Percentiles rank a stretch among this genome's conserved stretches.
phyloP scores from a whole-genome alignment of 2,329 filamentous ascomycete genomes.

The Aspergillus transmontanensis region DNA sequence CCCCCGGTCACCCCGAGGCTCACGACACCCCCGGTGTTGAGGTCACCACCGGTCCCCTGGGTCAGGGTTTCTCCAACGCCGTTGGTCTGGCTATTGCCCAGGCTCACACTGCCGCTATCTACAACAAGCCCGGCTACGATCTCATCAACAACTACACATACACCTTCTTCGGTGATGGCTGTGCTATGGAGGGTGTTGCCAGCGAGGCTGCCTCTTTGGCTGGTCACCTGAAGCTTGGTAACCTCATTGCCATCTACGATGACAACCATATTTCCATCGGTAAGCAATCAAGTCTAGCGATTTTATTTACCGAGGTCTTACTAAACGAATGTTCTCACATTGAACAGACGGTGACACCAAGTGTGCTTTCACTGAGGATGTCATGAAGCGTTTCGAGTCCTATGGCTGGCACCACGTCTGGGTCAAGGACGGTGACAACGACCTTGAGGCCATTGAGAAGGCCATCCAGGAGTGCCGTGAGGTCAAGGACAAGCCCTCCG shows the following conservation, averaged over 20 bases:
- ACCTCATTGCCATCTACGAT: slow-evolving; percentile 95
- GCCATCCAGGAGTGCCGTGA: slow-evolving; percentile 83
- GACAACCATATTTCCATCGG: slow-evolving; percentile 95
- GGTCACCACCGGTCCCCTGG: slow-evolving; percentile 96
- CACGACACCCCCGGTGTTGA: slow-evolving; percentile 97
- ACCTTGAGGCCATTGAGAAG: slow-evolving; percentile 83
- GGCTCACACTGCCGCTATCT: slow-evolving; percentile 83
- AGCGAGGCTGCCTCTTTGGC: slow-evolving; percentile 89
- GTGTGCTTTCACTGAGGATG: slow-evolving; percentile 95
- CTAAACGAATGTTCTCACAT: not conserved
- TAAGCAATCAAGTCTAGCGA: slow-evolving; percentile 39
- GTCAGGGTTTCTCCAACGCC: slow-evolving; percentile 95
- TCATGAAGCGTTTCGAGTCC: slow-evolving; percentile 88
- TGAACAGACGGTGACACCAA: slow-evolving; percentile 85
- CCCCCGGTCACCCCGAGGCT: slow-evolving; percentile 92
- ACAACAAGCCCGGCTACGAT: slow-evolving; percentile 95
- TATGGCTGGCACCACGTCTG: slow-evolving; percentile 93
- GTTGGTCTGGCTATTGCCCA: slow-evolving; percentile 97
- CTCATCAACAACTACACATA: slow-evolving; percentile 97
- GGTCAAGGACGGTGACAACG: slow-evolving; percentile 85
- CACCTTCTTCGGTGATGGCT: slow-evolving; percentile 95
- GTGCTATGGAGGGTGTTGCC: slow-evolving; percentile 97
- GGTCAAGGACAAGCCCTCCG: slow-evolving; percentile 92
- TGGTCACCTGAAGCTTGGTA: slow-evolving; percentile 95
- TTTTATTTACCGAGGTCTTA: not conserved